Base-by-base conservation (phyloP, 441 rosid genomes). In the Manihot esculenta region DNA sequence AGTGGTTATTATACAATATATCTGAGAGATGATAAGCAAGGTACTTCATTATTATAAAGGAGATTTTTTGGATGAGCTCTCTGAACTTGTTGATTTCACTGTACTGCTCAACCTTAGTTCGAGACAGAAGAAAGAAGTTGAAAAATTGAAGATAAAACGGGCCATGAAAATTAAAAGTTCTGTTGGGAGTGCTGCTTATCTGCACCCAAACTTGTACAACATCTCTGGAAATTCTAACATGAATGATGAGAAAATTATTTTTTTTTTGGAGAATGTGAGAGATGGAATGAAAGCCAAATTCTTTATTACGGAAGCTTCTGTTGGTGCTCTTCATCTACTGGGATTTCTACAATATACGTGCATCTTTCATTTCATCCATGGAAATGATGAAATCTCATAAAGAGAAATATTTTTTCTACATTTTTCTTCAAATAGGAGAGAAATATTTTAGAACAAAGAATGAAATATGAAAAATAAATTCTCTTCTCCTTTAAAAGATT, bases 21-120 rank as follows among this genome's bases (percentile, higher is more conserved):
- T 94, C 21, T 91, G 95, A 1, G 87, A 90, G 76, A 92, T 92
- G 98, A 94, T 97, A 10, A 71, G 80, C 64, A 77, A 74, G 20
- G 84, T 94, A 61, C 88, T 94, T 64, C 99, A 94, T 73, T 94
- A 92, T 62, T 90, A 90, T 76, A 94, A 89, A 80, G 97, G 93
- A 59, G 93, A 94, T 75, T 92, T 89, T 77, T 65, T 85, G 49
- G 97, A 88, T 49, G 89, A 92, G 86, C 95, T 94, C 53, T 97
- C 89, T 11, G 94, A 95, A 66, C 89, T 94, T 17, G 80, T 79
- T 64, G 99, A 94, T 74, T 94, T 86, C 80, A 90, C 92, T 8
- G 88, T 89, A 11, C 67, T 86, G 53, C 87, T 94, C 15, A 83
- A 83, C 66, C 86, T 92, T 33, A 88, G 85, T 74, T 55, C 76